A percentile compares a stretch with the other conserved stretches of the same genome.
Evolutionary conservation across 768 basidiomycete species (phyloP).

Genomic region (Calocybe gangraenosa): DNA sequence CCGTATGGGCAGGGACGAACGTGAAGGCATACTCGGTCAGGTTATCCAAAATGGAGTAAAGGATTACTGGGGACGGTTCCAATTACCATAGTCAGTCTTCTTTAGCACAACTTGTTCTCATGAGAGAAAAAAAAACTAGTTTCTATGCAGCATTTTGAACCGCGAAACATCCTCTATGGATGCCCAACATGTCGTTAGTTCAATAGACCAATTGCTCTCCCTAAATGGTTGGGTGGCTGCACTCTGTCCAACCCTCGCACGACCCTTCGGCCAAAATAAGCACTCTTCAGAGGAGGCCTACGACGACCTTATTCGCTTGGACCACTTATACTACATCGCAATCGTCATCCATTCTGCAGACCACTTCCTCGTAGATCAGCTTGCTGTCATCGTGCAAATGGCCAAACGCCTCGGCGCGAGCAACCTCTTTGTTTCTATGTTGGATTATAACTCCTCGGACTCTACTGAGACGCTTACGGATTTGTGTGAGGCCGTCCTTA

Average conservation of each 20-base stretch:
- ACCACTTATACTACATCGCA: conserved; percentile 90
- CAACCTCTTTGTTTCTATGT: conserved; percentile 95
- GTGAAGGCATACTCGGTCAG: conserved; percentile 73
- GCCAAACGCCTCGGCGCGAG: conserved; percentile 84
- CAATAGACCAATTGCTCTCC: conserved; percentile 92
- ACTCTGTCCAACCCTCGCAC: conserved; percentile 84
- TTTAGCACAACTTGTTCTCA: too few relatives aligned
- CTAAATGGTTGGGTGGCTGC: conserved; percentile 99
- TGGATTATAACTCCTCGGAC: conserved; percentile 94
- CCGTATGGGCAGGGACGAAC: conserved; percentile 82
- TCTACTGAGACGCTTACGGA: conserved; percentile 93
- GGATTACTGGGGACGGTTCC: conserved; percentile 93
- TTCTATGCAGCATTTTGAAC: conserved; percentile 57
- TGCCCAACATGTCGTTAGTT: conserved; percentile 80
- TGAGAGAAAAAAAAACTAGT: too few relatives aligned
- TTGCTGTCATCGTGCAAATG: conserved; percentile 96
- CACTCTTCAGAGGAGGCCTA: conserved; percentile 66
- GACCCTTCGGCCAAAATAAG: conserved; percentile 94
- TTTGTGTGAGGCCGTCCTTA: conserved; percentile 92
- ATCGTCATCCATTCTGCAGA: conserved; percentile 97
- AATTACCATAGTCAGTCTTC: conserved; percentile 77
- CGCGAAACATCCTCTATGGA: conserved; percentile 87
- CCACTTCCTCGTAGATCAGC: conserved; percentile 98
- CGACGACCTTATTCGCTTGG: conserved; percentile 79
- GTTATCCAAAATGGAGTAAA: conserved; percentile 71